Base-by-base conservation (phyloP, 2,329 filamentous ascomycete genomes). In the Fusarium solani-melongenae region DNA sequence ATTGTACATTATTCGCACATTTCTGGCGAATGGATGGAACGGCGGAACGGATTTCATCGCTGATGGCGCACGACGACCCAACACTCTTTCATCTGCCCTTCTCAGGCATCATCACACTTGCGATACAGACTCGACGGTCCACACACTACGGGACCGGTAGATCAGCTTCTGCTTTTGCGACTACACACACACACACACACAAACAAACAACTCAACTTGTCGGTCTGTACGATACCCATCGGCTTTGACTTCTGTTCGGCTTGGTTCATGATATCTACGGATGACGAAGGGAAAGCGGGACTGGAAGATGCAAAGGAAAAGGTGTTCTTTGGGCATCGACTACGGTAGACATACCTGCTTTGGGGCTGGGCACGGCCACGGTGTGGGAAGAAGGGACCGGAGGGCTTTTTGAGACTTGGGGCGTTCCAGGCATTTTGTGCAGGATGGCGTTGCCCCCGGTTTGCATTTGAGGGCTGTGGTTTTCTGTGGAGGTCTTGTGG, bases 1-100 rank as follows among this genome's bases (percentile, higher is more conserved):
- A 83, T 83, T 84, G 82, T 84, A 84, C 79, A 83, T 80, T 83
- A 83, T 81, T 82, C 81, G 81, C 81, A 76, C 76, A 74, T 78
- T 78, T 69, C 76, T 76, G 77, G 82, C 82, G 82, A 82, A 82
- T 79, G 73, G 80, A 78, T 73, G 79, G 76, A 78, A 76, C 67
- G 78, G 81, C 81, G 78, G 81, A 79, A 72, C 69, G 78, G 80
- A 75, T 63, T 75, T 77, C 74, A 78, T 76, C 79, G 77, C 77
- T 78, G 74, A 79, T 77, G 80, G 76, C 77, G 63, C 63, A 77
- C 72, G 67, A 77, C 67, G 68, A 78, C 75, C 53, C 67, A 72
- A 70, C 70, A 73, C 70, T 74, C 46, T 66, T 46, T 69, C 57
- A 67, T 66, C 66, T 67, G 66, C 67, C 71, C 74, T 62, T 36